These are phyloP conservation scores for Colletotrichum musae DNA, from an alignment of 2,329 filamentous ascomycete genomes.

Conservation along the genomic window DNA sequence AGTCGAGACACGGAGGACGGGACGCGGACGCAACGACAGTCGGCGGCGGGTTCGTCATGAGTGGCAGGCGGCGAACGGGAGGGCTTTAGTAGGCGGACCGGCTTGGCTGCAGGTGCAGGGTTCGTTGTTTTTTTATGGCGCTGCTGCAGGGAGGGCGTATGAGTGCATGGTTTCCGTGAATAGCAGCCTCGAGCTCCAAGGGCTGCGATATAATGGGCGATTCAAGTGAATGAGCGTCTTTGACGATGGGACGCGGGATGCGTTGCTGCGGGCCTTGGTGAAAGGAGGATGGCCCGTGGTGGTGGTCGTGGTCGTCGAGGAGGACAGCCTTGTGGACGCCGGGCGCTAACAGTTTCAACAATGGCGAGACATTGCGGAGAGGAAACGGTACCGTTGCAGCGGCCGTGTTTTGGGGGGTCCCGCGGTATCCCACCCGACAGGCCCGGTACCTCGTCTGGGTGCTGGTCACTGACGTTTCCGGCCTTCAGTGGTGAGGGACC, in stretches of 20 bases:
- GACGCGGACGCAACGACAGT: slow-evolving; percentile 34
- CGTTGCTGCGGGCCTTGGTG: slow-evolving; percentile 19
- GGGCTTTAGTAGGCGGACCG: slow-evolving; percentile 26
- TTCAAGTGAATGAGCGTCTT: slow-evolving; percentile 28
- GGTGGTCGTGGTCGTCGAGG: slow-evolving; percentile 20
- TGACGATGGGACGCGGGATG: slow-evolving; percentile 17
- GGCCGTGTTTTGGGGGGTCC: slow-evolving; percentile 24
- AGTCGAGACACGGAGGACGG: slow-evolving; percentile 33
- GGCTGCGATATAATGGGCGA: slow-evolving; percentile 20
- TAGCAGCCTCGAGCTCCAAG: neutral
- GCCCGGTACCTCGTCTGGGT: slow-evolving; percentile 15
- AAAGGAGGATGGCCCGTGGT: slow-evolving; percentile 38
- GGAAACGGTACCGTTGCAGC: slow-evolving; percentile 39
- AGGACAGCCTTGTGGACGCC: slow-evolving; percentile 29
- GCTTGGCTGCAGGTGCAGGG: slow-evolving; percentile 1
- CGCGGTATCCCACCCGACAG: slow-evolving; percentile 35
- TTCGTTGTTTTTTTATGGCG: slow-evolving; percentile 8
- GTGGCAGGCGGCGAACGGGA: slow-evolving; percentile 31
- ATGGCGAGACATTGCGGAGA: slow-evolving; percentile 37
- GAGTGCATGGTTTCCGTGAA: slow-evolving; percentile 31
- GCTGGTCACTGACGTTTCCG: slow-evolving; percentile 25
- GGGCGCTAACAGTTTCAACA: slow-evolving; percentile 39
- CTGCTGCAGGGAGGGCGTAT: slow-evolving; percentile 25
- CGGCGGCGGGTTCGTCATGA: slow-evolving; percentile 38
- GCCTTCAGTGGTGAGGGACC: slow-evolving; percentile 18